Conservation (phyloP, 164 flowering plant genomes). For the Nelumbo lutea region DNA sequence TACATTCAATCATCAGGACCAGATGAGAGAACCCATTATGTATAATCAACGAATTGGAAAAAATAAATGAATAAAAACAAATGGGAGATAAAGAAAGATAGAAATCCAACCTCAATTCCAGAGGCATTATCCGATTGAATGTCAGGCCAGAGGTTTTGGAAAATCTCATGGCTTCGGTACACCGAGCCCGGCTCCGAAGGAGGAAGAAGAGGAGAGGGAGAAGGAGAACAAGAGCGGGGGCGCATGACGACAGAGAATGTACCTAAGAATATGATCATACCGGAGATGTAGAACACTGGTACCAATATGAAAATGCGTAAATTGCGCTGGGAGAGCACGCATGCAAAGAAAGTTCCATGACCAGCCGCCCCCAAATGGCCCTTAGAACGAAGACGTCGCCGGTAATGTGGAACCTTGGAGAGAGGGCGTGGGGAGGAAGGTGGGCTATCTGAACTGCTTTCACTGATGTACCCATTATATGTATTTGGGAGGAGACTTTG, state of each 20-base stretch:
- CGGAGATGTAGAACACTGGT: slow-evolving; percentile 49
- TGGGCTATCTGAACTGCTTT: slow-evolving; percentile 35
- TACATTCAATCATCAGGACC: neutral
- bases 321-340: slow-evolving; percentile 26
- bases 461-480: slow-evolving; percentile 22
- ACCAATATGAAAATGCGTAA: slow-evolving; percentile 46
- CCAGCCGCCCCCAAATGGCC: slow-evolving; percentile 13
- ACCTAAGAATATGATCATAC: slow-evolving; percentile 50
- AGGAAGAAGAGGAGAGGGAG: neutral
- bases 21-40: neutral
- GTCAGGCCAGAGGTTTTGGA: slow-evolving; percentile 52
- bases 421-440: slow-evolving; percentile 44
- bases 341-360: slow-evolving; percentile 14
- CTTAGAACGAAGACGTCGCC: slow-evolving; percentile 39
- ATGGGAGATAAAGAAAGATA: neutral
- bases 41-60: neutral
- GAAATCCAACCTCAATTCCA: slow-evolving; percentile 46
- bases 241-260: slow-evolving; percentile 41
- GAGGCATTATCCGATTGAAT: slow-evolving; percentile 57
- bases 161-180: slow-evolving; percentile 62
- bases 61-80: neutral
- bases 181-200: slow-evolving; percentile 60
- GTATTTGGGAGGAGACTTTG: slow-evolving; percentile 5
- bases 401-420: slow-evolving; percentile 16
- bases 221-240: neutral